Evolutionary conservation across 257 asterid species (phyloP), one percentile per base, ranked within the genome.

Genomic region (Nicotiana benthamiana): DNA sequence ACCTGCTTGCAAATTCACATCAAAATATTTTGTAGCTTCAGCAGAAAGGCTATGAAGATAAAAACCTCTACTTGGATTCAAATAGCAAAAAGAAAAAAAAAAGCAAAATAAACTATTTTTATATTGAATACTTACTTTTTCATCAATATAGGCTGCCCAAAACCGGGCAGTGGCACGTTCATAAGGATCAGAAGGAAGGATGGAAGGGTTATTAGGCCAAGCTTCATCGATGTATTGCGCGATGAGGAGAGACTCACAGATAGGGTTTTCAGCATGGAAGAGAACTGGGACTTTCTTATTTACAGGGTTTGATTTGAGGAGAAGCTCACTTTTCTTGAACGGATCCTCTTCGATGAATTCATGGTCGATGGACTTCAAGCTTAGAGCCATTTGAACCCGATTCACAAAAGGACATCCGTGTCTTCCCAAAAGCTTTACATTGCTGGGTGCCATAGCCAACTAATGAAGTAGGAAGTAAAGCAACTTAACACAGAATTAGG

Each of bases 201-300:
- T 80, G 15, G 89, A 65, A 11, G 83, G 86, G 17, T 85, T 85
- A 20, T 70, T 28, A 13, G 77, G 32, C 90, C 89, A 91, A 11
- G 64, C 75, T 53, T 89, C 89, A 28, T 82, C 91, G 2, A 86
- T 82, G 27, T 91, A 91, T 27, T 86, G 62, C 13, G 87, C 87
- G 43, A 89, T 86, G 80, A 89, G 59, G 12, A 87, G 87, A n/a
- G 95, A 89, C 81, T 90, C 94, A 77, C 87, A 84, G 4, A 87
- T 80, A 4, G 89, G 59, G 20, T 51, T 83, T 11, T 80, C 89
- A 9, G 77, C 88, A 77, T 87, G 90, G 74, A 92, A 54, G 17
- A 89, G 86, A 51, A 92, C 93, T 0, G 93, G 92, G 52, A 88
- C 43, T 88, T 89, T 90, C 89, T 89, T 88, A 87, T 84, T 74